Base-by-base conservation (phyloP, 257 asterid genomes). In the Paulownia fortunei region DNA sequence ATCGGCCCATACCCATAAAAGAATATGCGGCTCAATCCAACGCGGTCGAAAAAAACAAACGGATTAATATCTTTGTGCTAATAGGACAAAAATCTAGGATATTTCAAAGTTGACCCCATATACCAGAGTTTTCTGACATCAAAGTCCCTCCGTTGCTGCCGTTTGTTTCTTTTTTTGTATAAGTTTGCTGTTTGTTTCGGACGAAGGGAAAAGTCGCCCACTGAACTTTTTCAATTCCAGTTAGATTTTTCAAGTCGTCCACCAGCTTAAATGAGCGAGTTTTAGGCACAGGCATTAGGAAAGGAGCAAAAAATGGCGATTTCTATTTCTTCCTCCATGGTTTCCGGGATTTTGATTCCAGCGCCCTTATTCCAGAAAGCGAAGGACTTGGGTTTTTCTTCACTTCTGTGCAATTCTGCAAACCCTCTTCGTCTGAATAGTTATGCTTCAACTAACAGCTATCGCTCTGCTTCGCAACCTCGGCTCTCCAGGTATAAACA, bases 401-500 rank as follows among this genome's bases (percentile, higher is more conserved):
- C 97, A 24, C 23, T 73, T 69, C 68, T 74, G 4, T 39, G 83
- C 64, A 79, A 30, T 73, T 84, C 85, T 23, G 81, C 21, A 2
- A 72, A 21, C 36, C 78, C 83, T 21, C 61, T 74, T 34, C 82
- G 86, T 37, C 76, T 69, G 12, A 75, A 39, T 61, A 56, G 64
- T 47, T 54, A 15, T 36, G 47, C 80, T 42, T 79, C 77, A 15
- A 49, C 59, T 73, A 49, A n/a, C 58, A 54, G 55, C 47, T 65
- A 44, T 69, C 42, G 19, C 55, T 68, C 72, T 16, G 82, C 86
- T 80, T 73, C 82, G 19, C 78, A 18, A 46, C 73, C 81, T 44
- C 74, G 78, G 15, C 58, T 66, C 30, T 83, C 92, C 18, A 88
- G 97, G 98, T 92, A 84, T 15, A 4, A 24, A 5, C 55, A 47